These are phyloP conservation scores for Boletus mariae DNA, from an alignment of 1,284 basidiomycete genomes.

Conservation along the genomic window DNA sequence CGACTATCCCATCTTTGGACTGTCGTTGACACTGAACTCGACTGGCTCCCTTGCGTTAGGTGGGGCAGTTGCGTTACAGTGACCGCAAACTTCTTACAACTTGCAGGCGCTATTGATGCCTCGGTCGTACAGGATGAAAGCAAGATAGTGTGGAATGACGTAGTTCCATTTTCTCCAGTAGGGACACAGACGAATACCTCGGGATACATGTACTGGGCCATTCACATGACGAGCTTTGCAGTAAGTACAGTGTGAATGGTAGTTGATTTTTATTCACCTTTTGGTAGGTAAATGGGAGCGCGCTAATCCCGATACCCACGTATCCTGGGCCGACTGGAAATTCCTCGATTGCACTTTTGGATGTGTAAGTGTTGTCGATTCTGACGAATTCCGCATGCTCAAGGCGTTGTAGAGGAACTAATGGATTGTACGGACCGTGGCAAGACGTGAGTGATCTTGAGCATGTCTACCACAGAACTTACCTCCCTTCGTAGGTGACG, in stretches of 20 bases:
- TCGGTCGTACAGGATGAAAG: conserved; percentile 59
- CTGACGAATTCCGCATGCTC: neutral
- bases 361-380: conserved; percentile 51
- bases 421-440: conserved; percentile 79
- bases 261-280: conserved; percentile 2
- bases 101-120: conserved; percentile 65
- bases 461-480: conserved; percentile 1
- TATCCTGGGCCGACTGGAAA: conserved; percentile 59
- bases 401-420: conserved; percentile 53
- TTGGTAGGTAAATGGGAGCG: conserved; percentile 59
- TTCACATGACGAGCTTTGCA: conserved; percentile 58
- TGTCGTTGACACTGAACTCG: conserved; percentile 56
- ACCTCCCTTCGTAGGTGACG: conserved; percentile 49
- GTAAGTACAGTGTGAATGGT: conserved; percentile 34
- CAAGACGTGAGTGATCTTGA: conserved; percentile 55
- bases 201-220: conserved; percentile 80
- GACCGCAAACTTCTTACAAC: conserved; percentile 3
- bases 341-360: conserved; percentile 69
- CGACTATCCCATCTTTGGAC: conserved; percentile 69
- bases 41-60: conserved; percentile 65
- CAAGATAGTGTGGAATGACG: conserved; percentile 66
- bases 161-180: conserved; percentile 68
- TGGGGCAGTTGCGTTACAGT: conserved; percentile 25
- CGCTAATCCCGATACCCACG: conserved; percentile 58
- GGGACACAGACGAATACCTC: conserved; percentile 52